Evolutionary conservation across 1,139 yeast species (phyloP).

Genomic region (Yamadazyma pseudoaaseri): DNA sequence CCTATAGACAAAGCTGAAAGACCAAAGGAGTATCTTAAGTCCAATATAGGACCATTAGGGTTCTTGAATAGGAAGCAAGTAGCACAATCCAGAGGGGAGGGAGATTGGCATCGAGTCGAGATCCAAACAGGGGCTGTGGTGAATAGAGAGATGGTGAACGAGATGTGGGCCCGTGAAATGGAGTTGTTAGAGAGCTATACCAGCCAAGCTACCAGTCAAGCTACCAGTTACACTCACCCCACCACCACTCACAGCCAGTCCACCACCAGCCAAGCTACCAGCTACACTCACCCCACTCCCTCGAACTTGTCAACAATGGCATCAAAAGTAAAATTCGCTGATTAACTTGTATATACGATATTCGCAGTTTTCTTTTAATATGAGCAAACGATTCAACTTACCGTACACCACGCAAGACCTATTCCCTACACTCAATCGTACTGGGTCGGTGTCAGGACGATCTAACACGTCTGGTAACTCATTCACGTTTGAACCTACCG

Average conservation of each 20-base stretch:
- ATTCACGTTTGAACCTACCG: conserved; percentile 4
- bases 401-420: conserved; percentile 42
- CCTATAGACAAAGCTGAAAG: conserved; percentile 3
- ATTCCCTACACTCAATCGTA: conserved; percentile 30
- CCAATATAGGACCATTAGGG: conserved; percentile 17
- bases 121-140: not conserved
- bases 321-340: conserved; percentile 7
- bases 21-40: conserved; percentile 7
- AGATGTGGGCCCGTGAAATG: conserved; percentile 13
- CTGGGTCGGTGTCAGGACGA: conserved; percentile 21
- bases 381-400: conserved; percentile 31
- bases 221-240: no score
- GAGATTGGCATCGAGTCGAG: conserved; percentile 2
- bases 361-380: conserved; percentile 7
- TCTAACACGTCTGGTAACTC: conserved; percentile 23
- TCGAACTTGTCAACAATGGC: conserved; percentile 12
- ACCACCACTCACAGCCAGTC: no score
- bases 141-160: not conserved
- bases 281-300: no score
- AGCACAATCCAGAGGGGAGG: not conserved
- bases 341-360: not conserved
- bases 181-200: no score
- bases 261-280: not conserved
- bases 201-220: not conserved
- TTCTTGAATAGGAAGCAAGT: conserved; percentile 13